These are phyloP conservation scores for Neurospora sp. DNA, from an alignment of 495 filamentous ascomycete species.

Conservation along the genomic window DNA sequence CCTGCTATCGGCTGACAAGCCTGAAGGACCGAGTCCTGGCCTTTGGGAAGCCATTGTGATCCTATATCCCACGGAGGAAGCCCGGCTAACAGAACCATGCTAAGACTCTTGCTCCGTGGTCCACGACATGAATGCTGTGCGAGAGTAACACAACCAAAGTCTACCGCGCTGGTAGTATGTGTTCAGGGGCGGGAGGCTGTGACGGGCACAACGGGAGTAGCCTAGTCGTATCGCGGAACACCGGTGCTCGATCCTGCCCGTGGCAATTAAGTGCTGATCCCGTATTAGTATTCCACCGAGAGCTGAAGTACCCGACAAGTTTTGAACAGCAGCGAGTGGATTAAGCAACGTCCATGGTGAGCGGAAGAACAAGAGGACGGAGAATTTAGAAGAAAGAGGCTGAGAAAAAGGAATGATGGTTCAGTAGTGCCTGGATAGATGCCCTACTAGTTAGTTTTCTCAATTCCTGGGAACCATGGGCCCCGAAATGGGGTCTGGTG, in stretches of 20 bases:
- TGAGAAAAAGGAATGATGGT: neutral
- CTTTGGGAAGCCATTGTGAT: slow-evolving; percentile 22
- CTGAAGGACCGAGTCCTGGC: slow-evolving; percentile 10
- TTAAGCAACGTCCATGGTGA: slow-evolving; percentile 8
- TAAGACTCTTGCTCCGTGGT: slow-evolving; percentile 7
- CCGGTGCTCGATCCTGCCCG: slow-evolving; percentile 5
- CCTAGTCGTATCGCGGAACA: slow-evolving; percentile 9
- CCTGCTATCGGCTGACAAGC: slow-evolving; percentile 12
- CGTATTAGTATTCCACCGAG: slow-evolving; percentile 9
- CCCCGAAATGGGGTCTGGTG: neutral
- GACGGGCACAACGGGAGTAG: slow-evolving; percentile 13
- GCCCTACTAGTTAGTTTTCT: neutral
- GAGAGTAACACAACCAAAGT: slow-evolving; percentile 1
- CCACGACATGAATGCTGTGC: slow-evolving; percentile 7
- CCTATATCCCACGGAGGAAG: slow-evolving; percentile 11
- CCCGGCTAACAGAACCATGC: slow-evolving; percentile 16
- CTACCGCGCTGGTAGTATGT: slow-evolving; percentile 1
- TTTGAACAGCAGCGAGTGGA: neutral
- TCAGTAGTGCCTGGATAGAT: neutral
- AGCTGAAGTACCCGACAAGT: neutral
- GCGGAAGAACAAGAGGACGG: neutral
- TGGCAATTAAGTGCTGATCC: slow-evolving; percentile 11
- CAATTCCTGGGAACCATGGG: neutral
- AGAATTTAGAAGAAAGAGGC: neutral
- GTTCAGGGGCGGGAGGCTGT: slow-evolving; percentile 12